These are phyloP conservation scores for Tetragonia tetragonoides DNA, from an alignment of 148 eudicot genomes.

Conservation along the genomic window DNA sequence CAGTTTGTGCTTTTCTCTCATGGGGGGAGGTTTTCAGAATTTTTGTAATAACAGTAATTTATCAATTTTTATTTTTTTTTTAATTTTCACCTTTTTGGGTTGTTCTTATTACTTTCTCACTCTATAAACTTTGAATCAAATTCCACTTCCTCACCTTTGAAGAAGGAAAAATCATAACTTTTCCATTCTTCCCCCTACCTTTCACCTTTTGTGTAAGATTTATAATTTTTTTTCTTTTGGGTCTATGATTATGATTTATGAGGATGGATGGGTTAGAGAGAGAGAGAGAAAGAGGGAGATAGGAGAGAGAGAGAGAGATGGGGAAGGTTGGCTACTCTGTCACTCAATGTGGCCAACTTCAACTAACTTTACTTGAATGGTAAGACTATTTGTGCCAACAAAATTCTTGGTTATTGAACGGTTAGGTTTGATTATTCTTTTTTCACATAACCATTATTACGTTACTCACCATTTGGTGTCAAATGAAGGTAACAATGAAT, in stretches of 20 bases:
- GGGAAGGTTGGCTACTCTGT: slow-evolving; percentile 46
- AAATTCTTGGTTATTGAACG: slow-evolving; percentile 28
- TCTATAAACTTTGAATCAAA: slow-evolving; percentile 32
- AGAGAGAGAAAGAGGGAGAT: not conserved
- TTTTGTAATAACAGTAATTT: not conserved
- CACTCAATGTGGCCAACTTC: slow-evolving; percentile 62
- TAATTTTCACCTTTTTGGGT: not conserved
- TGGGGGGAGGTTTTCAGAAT: slow-evolving; percentile 19
- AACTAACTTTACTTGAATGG: slow-evolving; percentile 70
- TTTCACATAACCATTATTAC: not conserved
- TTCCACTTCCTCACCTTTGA: not conserved
- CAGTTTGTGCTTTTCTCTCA: slow-evolving; percentile 44
- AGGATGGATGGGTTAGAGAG: too few species aligned
- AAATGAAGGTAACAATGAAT: too few species aligned
- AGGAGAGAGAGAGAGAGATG: slow-evolving; percentile 23
- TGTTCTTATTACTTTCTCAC: slow-evolving; percentile 18
- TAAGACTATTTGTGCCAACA: slow-evolving; percentile 51
- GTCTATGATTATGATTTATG: slow-evolving; percentile 24
- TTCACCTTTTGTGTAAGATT: slow-evolving; percentile 34
- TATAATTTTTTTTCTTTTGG: slow-evolving; percentile 25
- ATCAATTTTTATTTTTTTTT: not conserved
- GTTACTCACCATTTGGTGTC: not conserved
- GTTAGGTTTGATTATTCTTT: slow-evolving; percentile 27
- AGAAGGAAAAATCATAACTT: too few species aligned
- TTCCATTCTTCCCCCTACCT: slow-evolving; percentile 15